phyloP scores from a whole-genome alignment of 306 rosid species.

The Lathyrus oleraceus region DNA sequence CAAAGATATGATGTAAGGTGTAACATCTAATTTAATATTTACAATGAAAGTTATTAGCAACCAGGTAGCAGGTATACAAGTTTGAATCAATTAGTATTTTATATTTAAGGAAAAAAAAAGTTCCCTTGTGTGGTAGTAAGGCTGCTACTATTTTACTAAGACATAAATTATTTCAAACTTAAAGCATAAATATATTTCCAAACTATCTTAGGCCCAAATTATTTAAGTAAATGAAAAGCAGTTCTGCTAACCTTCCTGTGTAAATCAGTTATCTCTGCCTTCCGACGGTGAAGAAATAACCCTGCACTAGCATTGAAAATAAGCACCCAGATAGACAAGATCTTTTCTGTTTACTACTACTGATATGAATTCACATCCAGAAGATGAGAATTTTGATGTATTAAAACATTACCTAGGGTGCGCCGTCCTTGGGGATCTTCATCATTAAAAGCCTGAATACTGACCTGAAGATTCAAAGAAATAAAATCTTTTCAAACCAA shows the following conservation, averaged over 20 bases:
- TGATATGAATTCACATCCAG: conserved; percentile 25
- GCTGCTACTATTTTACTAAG: neutral
- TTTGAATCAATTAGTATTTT: neutral
- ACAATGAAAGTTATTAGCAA: neutral
- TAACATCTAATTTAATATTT: conserved; percentile 14
- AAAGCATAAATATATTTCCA: conserved; percentile 9
- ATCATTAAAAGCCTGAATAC: conserved; percentile 94
- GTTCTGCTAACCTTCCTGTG: conserved; percentile 49
- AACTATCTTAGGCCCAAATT: conserved; percentile 6
- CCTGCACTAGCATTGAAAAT: conserved; percentile 58
- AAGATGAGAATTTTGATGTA: conserved; percentile 21
- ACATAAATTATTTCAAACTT: conserved; percentile 30
- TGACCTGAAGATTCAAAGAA: conserved; percentile 65
- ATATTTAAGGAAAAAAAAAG: neutral
- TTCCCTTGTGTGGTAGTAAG: neutral
- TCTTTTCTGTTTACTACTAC: neutral
- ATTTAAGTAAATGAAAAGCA: conserved; percentile 28
- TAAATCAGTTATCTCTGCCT: conserved; percentile 41
- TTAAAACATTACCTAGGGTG: conserved; percentile 70
- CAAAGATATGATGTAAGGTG: conserved; percentile 6
- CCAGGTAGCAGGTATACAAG: conserved; percentile 2
- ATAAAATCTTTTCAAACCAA: conserved; percentile 34
- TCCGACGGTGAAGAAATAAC: conserved; percentile 86
- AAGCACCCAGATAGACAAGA: conserved; percentile 22
- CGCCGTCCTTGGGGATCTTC: conserved; percentile 96